Conservation (phyloP, 192 early-diverging fungal species). For the Coemansia sp. region DNA sequence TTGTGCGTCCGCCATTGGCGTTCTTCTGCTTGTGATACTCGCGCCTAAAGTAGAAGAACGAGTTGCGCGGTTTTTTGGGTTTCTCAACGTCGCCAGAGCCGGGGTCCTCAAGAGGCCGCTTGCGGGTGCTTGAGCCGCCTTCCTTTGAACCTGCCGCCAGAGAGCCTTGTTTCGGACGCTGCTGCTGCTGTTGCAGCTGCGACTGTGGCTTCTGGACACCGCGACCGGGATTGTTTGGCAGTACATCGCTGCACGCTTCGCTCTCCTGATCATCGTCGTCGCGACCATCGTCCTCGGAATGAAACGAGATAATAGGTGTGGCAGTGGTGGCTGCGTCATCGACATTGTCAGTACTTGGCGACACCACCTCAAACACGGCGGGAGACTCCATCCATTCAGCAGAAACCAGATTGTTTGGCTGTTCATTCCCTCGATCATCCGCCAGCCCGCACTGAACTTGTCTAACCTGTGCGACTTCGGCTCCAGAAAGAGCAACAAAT, state of each 20-base stretch:
- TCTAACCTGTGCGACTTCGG: background rate
- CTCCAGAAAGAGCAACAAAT: background rate
- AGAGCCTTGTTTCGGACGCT: background rate
- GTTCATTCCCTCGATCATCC: background rate
- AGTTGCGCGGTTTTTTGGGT: slow-evolving; percentile 31
- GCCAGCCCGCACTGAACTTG: too few relatives aligned
- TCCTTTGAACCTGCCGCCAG: background rate
- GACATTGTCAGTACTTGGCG: too few relatives aligned
- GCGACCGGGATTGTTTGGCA: slow-evolving; percentile 4
- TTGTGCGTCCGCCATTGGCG: slow-evolving; percentile 10
- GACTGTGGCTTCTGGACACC: background rate
- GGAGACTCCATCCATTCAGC: background rate
- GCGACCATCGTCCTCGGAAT: background rate
- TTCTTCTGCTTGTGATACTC: slow-evolving; percentile 15
- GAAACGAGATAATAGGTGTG: background rate
- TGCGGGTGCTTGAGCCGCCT: background rate
- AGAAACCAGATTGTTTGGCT: background rate
- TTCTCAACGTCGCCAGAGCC: background rate
- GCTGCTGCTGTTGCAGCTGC: background rate
- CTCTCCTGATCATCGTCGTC: slow-evolving; percentile 2
- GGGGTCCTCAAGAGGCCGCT: slow-evolving; percentile 6
- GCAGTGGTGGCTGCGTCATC: too few relatives aligned
- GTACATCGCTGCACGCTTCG: background rate
- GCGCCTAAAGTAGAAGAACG: slow-evolving; percentile 29
- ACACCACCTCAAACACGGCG: background rate